Percentiles rank a stretch among this genome's conserved stretches.
Conservation (phyloP, 768 basidiomycete genomes). For the Auriscalpium vulgare region DNA sequence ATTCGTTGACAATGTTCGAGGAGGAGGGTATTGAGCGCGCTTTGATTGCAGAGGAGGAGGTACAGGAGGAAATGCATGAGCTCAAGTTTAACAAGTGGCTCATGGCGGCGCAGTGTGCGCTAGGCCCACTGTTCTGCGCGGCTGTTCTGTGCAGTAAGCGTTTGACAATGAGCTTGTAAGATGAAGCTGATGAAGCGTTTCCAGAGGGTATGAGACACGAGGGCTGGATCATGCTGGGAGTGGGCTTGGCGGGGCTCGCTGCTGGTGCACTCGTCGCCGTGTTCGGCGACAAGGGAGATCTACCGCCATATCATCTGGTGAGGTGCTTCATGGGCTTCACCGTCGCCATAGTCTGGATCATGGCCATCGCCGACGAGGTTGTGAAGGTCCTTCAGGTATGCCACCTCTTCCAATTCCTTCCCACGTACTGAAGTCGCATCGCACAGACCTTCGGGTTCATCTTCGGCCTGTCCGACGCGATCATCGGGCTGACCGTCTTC, state of each 20-base stretch:
- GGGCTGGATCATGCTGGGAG: conserved; percentile 45
- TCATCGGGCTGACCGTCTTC: conserved; percentile 94
- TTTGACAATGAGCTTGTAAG: neutral
- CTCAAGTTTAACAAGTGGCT: conserved; percentile 73
- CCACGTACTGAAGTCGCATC: neutral
- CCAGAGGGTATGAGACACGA: conserved; percentile 40
- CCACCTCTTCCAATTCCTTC: neutral
- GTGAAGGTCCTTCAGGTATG: conserved; percentile 80
- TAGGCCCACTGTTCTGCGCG: conserved; percentile 75
- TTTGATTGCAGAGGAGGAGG: conserved; percentile 67
- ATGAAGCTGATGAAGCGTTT: neutral
- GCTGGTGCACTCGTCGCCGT: conserved; percentile 48
- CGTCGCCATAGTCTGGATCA: conserved; percentile 93
- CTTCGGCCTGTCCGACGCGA: conserved; percentile 93
- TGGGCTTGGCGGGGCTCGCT: conserved; percentile 45
- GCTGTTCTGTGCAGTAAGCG: conserved; percentile 70
- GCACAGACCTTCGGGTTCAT: conserved; percentile 83
- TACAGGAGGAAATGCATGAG: conserved; percentile 61
- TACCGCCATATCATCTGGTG: conserved; percentile 50
- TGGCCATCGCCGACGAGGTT: conserved; percentile 95
- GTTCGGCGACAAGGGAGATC: conserved; percentile 52
- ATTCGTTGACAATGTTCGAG: conserved; percentile 59
- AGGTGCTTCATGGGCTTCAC: conserved; percentile 89
- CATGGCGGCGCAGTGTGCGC: conserved; percentile 72
- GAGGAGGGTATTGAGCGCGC: conserved; percentile 66